Percentiles rank a stretch among this genome's conserved stretches.
Evolutionary conservation across 2,329 filamentous ascomycete species (phyloP).

Genomic region (Trichophyton benhamiae): DNA sequence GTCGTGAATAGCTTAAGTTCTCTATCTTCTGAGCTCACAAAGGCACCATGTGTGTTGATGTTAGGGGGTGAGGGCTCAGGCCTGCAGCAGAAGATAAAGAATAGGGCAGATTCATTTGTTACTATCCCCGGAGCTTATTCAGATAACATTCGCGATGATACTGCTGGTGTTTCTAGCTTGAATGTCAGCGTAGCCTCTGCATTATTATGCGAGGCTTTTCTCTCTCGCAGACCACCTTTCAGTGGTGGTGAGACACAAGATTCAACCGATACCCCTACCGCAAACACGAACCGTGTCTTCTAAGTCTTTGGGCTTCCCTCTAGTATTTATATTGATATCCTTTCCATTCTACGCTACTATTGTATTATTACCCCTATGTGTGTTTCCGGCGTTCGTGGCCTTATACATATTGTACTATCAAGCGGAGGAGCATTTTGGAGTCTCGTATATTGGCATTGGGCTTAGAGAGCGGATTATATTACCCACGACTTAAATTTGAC

Average conservation of each 20-base stretch:
- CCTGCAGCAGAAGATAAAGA: constrained; percentile 51
- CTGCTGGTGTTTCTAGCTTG: constrained; percentile 63
- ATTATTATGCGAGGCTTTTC: constrained; percentile 44
- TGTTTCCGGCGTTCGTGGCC: background rate
- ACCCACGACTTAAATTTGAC: background rate
- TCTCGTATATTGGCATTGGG: background rate
- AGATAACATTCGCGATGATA: constrained; percentile 23
- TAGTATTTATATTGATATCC: background rate
- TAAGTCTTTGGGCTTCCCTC: background rate
- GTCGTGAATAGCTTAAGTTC: constrained; percentile 6
- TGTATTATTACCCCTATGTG: background rate
- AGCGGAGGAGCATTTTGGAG: background rate
- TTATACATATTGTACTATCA: background rate
- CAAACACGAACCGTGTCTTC: background rate
- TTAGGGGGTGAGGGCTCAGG: constrained; percentile 73
- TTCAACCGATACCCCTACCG: background rate
- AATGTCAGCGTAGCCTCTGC: constrained; percentile 86
- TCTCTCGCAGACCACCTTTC: constrained; percentile 19
- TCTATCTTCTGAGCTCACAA: constrained; percentile 32
- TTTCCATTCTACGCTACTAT: background rate
- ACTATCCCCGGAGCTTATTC: constrained; percentile 48
- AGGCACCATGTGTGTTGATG: constrained; percentile 62
- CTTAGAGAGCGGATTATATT: background rate
- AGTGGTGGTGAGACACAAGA: background rate
- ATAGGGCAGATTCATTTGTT: constrained; percentile 50